These are phyloP conservation scores for Exophiala phaeomuriformis DNA, from an alignment of 2,329 filamentous ascomycete species.

Conservation along the genomic window DNA sequence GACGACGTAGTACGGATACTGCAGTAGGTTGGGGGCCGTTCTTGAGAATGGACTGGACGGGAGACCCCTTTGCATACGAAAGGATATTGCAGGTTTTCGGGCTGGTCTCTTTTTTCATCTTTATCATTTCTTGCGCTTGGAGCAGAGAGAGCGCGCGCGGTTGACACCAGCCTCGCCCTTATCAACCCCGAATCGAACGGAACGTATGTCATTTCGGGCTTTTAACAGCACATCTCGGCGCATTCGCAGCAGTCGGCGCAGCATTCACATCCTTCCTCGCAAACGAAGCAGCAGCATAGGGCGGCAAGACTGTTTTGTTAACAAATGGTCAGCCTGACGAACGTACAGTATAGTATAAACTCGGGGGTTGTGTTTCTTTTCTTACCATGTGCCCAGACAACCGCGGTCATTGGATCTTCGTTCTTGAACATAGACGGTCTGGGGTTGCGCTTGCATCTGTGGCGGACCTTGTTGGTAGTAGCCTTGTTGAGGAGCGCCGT, in stretches of 20 bases:
- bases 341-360: background rate
- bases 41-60: too few species aligned
- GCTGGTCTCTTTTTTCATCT: too few species aligned
- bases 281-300: slow-evolving; percentile 58
- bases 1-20: too few species aligned
- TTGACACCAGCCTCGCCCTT: too few species aligned
- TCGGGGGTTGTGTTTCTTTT: background rate
- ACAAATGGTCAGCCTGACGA: background rate
- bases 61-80: too few species aligned
- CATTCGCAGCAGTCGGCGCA: slow-evolving; percentile 56
- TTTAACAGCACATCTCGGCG: slow-evolving; percentile 25
- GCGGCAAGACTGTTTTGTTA: slow-evolving; percentile 45
- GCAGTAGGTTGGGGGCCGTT: too few species aligned
- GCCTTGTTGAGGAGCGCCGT: background rate
- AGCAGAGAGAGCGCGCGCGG: too few species aligned
- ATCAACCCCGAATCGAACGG: background rate
- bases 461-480: background rate
- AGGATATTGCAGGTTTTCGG: too few species aligned
- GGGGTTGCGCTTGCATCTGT: background rate
- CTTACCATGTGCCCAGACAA: slow-evolving; percentile 46
- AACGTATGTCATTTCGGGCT: background rate
- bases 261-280: slow-evolving; percentile 58
- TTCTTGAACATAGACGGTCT: background rate
- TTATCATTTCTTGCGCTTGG: too few species aligned
- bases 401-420: slow-evolving; percentile 34